Percentiles rank a stretch among this genome's conserved stretches.
Conservation (phyloP, 768 basidiomycete species). For the Lentinula aciculospora region DNA sequence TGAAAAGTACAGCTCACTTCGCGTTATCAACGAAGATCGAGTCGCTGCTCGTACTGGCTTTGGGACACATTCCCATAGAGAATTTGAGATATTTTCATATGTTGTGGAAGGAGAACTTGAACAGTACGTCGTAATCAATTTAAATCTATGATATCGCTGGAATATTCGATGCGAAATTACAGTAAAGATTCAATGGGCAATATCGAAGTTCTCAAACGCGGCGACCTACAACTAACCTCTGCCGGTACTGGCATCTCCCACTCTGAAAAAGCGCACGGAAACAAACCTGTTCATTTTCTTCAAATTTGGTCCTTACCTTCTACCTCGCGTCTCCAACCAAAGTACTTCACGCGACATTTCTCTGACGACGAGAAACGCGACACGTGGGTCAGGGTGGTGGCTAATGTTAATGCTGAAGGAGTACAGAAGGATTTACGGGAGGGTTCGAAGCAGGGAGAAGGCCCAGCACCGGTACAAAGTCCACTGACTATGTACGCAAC, state of each 20-base stretch:
- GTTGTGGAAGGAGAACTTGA: slow-evolving; percentile 74
- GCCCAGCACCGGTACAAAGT: slow-evolving; percentile 79
- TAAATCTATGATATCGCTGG: not conserved
- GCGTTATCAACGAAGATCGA: slow-evolving; percentile 94
- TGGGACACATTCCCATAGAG: slow-evolving; percentile 76
- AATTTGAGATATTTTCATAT: slow-evolving; percentile 92
- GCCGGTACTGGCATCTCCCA: slow-evolving; percentile 91
- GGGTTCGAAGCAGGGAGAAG: slow-evolving; percentile 55
- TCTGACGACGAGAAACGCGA: slow-evolving; percentile 77
- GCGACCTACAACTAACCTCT: slow-evolving; percentile 87
- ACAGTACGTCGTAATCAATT: slow-evolving; percentile 47
- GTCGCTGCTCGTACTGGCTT: slow-evolving; percentile 75
- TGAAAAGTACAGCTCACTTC: slow-evolving; percentile 63
- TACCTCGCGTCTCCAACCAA: slow-evolving; percentile 49
- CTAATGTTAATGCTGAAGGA: slow-evolving; percentile 54
- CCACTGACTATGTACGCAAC: slow-evolving; percentile 70
- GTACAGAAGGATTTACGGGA: slow-evolving; percentile 56
- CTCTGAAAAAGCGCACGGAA: slow-evolving; percentile 47
- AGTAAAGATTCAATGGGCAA: slow-evolving; percentile 93
- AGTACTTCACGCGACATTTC: slow-evolving; percentile 87
- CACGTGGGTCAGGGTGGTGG: slow-evolving; percentile 69
- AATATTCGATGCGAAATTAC: slow-evolving; percentile 1
- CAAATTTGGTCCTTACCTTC: slow-evolving; percentile 48
- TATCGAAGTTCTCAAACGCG: slow-evolving; percentile 81
- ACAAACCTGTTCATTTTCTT: slow-evolving; percentile 41